phyloP scores from a whole-genome alignment of 2,329 filamentous ascomycete genomes.

The Penicillium sp. region DNA sequence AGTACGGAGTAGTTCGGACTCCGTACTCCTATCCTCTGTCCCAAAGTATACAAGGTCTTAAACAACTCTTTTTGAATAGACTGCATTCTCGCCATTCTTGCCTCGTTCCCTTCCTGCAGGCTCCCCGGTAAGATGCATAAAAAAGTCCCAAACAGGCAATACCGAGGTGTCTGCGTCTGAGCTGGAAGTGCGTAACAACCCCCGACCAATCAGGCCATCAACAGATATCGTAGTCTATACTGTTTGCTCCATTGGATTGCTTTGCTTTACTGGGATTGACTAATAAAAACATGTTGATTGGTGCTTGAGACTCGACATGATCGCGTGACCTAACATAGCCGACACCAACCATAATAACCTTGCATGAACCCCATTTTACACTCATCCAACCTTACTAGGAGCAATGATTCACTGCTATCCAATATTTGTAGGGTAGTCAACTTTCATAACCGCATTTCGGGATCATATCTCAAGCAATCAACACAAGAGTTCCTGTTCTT shows the following conservation, averaged over 20 bases:
- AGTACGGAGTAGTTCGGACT: not conserved
- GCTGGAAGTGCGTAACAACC: not conserved
- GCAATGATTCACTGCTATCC: not conserved
- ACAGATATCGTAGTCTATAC: not conserved
- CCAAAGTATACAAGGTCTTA: not conserved
- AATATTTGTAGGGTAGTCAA: not conserved
- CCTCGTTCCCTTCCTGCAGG: not conserved
- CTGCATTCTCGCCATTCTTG: no score
- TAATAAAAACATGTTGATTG: not conserved
- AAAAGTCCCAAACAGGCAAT: not conserved
- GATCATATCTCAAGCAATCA: not conserved
- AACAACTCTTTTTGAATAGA: not conserved
- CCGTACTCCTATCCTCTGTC: not conserved
- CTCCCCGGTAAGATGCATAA: not conserved
- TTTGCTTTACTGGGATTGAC: not conserved
- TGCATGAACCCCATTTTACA: not conserved
- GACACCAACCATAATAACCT: not conserved
- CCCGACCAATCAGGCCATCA: not conserved
- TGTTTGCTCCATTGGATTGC: not conserved
- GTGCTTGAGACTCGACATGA: not conserved
- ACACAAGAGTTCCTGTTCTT: not conserved
- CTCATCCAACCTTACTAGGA: no score
- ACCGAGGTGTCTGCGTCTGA: not conserved
- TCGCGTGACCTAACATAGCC: constrained; percentile 1
- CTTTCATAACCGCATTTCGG: not conserved